A percentile compares a stretch with the other conserved stretches of the same genome.
Conservation (phyloP, 148 eudicot genomes). For the Rheum nobile region DNA sequence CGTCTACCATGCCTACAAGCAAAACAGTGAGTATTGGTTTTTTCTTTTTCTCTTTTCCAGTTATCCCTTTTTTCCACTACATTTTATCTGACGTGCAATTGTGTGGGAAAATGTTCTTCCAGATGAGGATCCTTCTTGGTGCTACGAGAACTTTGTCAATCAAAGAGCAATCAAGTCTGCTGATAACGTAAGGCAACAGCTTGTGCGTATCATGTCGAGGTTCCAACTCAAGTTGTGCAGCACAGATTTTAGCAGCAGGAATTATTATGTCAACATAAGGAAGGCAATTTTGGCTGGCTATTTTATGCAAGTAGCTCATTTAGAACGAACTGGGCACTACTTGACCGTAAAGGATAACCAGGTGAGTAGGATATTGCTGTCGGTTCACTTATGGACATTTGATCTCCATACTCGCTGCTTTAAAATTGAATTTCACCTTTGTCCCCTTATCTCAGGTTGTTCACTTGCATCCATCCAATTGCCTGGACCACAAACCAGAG, state of each 20-base stretch:
- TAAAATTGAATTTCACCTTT: background rate
- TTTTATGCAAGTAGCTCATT: conserved; percentile 98
- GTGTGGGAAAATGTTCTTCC: background rate
- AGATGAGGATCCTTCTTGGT: conserved; percentile 93
- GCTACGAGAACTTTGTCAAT: conserved; percentile 87
- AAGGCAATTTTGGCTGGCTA: conserved; percentile 98
- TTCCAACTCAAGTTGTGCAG: conserved; percentile 83
- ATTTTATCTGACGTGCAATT: background rate
- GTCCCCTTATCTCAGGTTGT: conserved; percentile 40
- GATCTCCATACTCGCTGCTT: background rate
- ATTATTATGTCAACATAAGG: conserved; percentile 85
- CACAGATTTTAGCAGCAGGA: conserved; percentile 91
- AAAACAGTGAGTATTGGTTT: conserved; percentile 56
- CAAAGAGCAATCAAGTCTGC: conserved; percentile 74
- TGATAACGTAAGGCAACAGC: conserved; percentile 94
- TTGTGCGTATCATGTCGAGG: conserved; percentile 83
- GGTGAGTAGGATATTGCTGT: conserved; percentile 18
- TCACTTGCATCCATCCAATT: conserved; percentile 94
- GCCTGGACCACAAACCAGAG: conserved; percentile 96
- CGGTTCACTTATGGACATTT: background rate
- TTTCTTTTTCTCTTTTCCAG: background rate
- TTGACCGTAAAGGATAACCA: conserved; percentile 94
- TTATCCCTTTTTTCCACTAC: background rate
- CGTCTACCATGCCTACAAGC: conserved; percentile 94
- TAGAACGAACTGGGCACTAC: conserved; percentile 86